phyloP scores from a whole-genome alignment of 2,329 filamentous ascomycete species.

The Aaosphaeria pasadenensis region DNA sequence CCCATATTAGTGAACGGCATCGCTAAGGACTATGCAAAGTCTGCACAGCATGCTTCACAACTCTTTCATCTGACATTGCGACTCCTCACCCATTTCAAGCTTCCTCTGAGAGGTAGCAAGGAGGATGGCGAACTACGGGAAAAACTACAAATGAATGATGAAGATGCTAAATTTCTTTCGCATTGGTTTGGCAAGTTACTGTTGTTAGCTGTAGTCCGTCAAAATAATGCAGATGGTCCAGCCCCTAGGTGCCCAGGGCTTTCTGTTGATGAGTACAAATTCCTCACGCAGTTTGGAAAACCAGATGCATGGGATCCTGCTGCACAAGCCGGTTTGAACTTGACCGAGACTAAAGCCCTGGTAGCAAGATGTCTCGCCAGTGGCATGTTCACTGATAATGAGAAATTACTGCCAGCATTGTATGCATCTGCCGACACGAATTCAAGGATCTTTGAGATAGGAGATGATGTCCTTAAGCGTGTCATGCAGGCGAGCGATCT shows the following conservation, averaged over 20 bases:
- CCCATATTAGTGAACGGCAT: slow-evolving; percentile 68
- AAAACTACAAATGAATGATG: slow-evolving; percentile 63
- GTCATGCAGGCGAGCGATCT: slow-evolving; percentile 65
- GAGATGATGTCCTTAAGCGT: slow-evolving; percentile 84
- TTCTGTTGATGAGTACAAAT: slow-evolving; percentile 63
- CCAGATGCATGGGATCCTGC: slow-evolving; percentile 66
- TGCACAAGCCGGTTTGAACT: slow-evolving; percentile 59
- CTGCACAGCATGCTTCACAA: slow-evolving; percentile 56
- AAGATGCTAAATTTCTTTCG: slow-evolving; percentile 73
- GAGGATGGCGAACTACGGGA: slow-evolving; percentile 70
- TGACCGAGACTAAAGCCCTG: slow-evolving; percentile 68
- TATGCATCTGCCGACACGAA: slow-evolving; percentile 82
- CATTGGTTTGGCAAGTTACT: slow-evolving; percentile 75
- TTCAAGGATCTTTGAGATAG: slow-evolving; percentile 76
- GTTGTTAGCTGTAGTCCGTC: slow-evolving; percentile 53
- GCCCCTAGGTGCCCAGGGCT: slow-evolving; percentile 58
- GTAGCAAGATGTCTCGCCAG: slow-evolving; percentile 73
- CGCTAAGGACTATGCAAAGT: slow-evolving; percentile 55
- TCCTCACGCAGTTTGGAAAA: slow-evolving; percentile 65
- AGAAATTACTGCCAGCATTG: slow-evolving; percentile 80
- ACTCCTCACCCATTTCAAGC: slow-evolving; percentile 65
- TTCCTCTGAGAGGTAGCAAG: slow-evolving; percentile 74
- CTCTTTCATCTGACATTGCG: slow-evolving; percentile 83
- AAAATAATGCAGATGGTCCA: slow-evolving; percentile 33
- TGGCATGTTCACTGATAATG: slow-evolving; percentile 77